Evolutionary conservation across 768 basidiomycete species (phyloP).

Genomic region (Podaxis mareebaensis): DNA sequence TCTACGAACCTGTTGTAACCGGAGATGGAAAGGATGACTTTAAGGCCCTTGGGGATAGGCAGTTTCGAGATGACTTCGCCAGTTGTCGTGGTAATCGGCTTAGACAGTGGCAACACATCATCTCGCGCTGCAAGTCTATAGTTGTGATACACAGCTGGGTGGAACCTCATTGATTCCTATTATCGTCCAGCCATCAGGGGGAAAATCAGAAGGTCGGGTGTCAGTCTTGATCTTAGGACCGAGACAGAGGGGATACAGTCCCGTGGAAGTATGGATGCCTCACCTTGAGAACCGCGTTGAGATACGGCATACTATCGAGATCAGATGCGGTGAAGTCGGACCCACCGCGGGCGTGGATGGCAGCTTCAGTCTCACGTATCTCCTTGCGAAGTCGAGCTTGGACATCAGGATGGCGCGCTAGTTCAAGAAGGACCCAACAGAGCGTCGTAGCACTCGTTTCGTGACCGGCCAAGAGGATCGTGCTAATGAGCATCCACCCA

Average conservation of each 20-base stretch:
- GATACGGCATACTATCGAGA: constrained; percentile 51
- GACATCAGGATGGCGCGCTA: constrained; percentile 56
- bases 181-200: neutral
- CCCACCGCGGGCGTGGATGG: constrained; percentile 36
- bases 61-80: constrained; percentile 49
- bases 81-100: constrained; percentile 44
- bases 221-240: neutral
- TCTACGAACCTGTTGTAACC: constrained; percentile 51
- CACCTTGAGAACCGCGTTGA: constrained; percentile 48
- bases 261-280: constrained; percentile 16
- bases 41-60: constrained; percentile 50
- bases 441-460: constrained; percentile 62
- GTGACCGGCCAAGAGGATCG: constrained; percentile 52
- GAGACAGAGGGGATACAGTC: neutral
- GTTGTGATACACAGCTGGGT: constrained; percentile 37
- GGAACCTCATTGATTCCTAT: constrained; percentile 48
- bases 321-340: constrained; percentile 40
- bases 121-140: constrained; percentile 46
- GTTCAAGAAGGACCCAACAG: constrained; percentile 62
- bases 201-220: neutral
- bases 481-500: constrained; percentile 38
- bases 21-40: constrained; percentile 49
- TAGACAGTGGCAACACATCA: constrained; percentile 58
- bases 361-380: constrained; percentile 41
- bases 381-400: constrained; percentile 66